Evolutionary conservation across 768 basidiomycete genomes (phyloP).

Genomic region (Lentinus tigrinus): DNA sequence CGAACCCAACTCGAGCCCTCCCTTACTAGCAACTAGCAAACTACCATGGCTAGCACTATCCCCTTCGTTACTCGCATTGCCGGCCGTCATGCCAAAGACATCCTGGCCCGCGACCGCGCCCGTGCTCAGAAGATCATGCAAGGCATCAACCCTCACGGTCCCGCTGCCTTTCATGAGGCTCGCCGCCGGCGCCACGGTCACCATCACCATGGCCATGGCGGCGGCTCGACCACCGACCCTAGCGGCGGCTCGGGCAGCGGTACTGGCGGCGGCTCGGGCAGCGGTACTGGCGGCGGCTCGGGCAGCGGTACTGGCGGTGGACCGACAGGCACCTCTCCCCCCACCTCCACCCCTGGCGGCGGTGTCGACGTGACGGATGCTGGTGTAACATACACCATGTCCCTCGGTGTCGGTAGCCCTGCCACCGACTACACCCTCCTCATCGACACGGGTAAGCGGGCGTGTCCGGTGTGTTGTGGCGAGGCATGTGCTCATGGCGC

Average conservation of each 20-base stretch:
- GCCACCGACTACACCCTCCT: slow-evolving; percentile 49
- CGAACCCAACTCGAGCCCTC: neutral
- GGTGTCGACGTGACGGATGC: slow-evolving; percentile 60
- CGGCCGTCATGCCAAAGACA: slow-evolving; percentile 41
- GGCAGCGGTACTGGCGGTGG: neutral
- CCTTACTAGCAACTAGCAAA: neutral
- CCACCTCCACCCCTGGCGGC: slow-evolving; percentile 19
- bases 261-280: neutral
- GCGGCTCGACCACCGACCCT: slow-evolving; percentile 9
- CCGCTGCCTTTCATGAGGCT: slow-evolving; percentile 33
- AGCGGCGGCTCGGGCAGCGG: neutral
- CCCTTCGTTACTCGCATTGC: slow-evolving; percentile 47
- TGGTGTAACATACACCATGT: slow-evolving; percentile 53
- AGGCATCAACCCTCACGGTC: slow-evolving; percentile 55
- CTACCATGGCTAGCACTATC: slow-evolving; percentile 37
- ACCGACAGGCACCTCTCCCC: slow-evolving; percentile 3
- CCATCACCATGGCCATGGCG: slow-evolving; percentile 20
- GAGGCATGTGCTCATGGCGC: neutral
- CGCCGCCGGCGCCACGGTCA: slow-evolving; percentile 26
- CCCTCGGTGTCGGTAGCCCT: slow-evolving; percentile 52
- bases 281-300: neutral
- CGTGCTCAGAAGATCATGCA: slow-evolving; percentile 56
- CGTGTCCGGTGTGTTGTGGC: neutral
- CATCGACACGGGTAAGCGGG: slow-evolving; percentile 51
- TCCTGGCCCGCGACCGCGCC: slow-evolving; percentile 52